Base-by-base conservation (phyloP, 129 eudicot species). In the Deinandra increscens region DNA sequence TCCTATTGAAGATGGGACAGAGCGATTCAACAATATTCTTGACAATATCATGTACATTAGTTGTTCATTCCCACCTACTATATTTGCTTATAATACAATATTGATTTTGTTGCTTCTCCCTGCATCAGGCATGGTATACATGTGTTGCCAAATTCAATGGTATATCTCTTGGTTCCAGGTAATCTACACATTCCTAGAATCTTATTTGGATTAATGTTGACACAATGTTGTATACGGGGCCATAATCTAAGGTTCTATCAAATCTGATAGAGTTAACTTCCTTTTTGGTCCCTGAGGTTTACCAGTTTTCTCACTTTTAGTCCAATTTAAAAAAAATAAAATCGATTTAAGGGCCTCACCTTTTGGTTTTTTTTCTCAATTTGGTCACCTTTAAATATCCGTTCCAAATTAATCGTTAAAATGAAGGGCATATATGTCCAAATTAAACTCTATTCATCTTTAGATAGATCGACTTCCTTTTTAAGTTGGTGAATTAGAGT, bases 1-100 rank as follows among this genome's bases (percentile, higher is more conserved):
- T 74, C 85, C 96, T 19, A 95, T 87, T 61, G 96, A 90, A 68
- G 96, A 94, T 77, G 97, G 97, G 51, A 94, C 99, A 15, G 93
- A 82, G 63, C 83, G 97, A 54, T 94, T 89, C 73, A 79, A 61
- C 78, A 86, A 85, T 85, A 89, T 90, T 71, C 93, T 94, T 42
- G 96, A 90, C 64, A 87, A 88, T 70, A 89, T 94, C 39, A 79
- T 97, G 99, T 94, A 77, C 38, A 29, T 6, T 20, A 20, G 22
- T 0, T 8, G 36, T 8, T 20, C 10, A 45, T 41, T 55, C 23
- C 36, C 19, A 51, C 18, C 53, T 26, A 9, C 42, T 29, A 42
- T 3, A 12, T 12, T 75, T 66, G n/a, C 59, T 55, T 60, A 43
- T 64, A 10, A 43, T 64, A 10, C 15, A 54, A 39, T 33, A 60